Evolutionary conservation across 1,284 basidiomycete genomes (phyloP), one percentile per base, ranked within the genome.

Genomic region (Heterobasidion irregulare): DNA sequence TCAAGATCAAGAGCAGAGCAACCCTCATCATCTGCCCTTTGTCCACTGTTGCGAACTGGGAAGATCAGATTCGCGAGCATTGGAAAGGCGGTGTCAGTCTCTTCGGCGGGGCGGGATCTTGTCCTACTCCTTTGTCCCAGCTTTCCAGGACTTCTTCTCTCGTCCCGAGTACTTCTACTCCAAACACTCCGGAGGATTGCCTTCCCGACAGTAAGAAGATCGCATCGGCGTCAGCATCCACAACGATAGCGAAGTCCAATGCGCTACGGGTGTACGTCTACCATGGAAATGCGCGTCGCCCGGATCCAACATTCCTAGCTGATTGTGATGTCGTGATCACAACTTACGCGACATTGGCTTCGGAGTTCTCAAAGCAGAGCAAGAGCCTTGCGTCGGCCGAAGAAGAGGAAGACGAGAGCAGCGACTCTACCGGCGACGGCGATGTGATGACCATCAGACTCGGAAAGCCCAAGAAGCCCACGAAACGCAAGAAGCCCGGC

Each of bases 291-390:
- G 78, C 86, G 16, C 86, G 97, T n/a, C 82, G 88, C 49, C 84
- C 85, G 13, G 94, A 98, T 68, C 82, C 93, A 13, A 69, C 78
- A 8, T 92, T 88, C 69, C 77, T 99, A 38, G 89, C 93, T 12
- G 86, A 96, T 65, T 94, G 98, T 68, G 97, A 99, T 70, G 88
- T 94, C 32, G 96, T 99, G 55, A 92, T 99, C 68, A 99, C 97
- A 8, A 98, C 96, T 0, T 99, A 94, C 70, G 87, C 93, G 44
- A 98, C 96, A 0, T 79, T 99, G 34, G 96, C 94, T 0, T 90
- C 91, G 33, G 97, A 99, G 68, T 99, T 84, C 68, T 94, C 93
- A 19, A 94, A 91, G 68, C 96, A 98, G 72, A 83, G 74, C 57
- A 79, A 80, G 63, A 86, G 83, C 59, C 69, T 80, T 8, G 75